phyloP scores from a whole-genome alignment of 768 basidiomycete genomes.

The Boletus rubescentipes region DNA sequence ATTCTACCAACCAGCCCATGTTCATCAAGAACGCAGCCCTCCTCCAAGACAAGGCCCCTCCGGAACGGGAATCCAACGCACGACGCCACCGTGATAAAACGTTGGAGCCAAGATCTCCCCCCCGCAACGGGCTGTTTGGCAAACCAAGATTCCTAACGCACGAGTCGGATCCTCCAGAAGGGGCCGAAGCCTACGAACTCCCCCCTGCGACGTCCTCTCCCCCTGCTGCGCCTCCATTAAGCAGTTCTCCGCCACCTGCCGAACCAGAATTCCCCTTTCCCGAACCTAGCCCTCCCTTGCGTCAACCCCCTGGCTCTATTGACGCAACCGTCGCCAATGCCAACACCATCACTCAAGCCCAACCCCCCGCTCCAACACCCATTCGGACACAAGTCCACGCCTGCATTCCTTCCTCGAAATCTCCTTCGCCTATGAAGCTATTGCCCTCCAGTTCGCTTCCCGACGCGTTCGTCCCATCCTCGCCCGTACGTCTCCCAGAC shows the following conservation, averaged over 20 bases:
- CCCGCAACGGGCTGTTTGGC: conserved; percentile 27
- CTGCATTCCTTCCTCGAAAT: conserved; percentile 58
- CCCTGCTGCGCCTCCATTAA: conserved; percentile 23
- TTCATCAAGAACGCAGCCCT: conserved; percentile 23
- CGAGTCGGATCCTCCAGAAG: conserved; percentile 21
- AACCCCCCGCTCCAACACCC: background rate
- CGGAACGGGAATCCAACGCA: background rate
- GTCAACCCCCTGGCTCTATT: conserved; percentile 3
- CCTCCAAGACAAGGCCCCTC: conserved; percentile 17
- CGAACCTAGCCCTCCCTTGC: background rate
- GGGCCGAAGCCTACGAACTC: background rate
- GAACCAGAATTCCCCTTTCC: conserved; percentile 4
- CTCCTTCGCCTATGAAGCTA: conserved; percentile 54
- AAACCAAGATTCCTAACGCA: conserved; percentile 35
- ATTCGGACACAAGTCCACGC: conserved; percentile 27
- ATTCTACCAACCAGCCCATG: conserved; percentile 3
- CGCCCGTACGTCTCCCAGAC: conserved; percentile 37
- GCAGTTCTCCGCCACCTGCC: conserved; percentile 27
- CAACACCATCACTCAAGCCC: background rate
- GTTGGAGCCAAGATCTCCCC: background rate
- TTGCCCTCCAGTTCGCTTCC: conserved; percentile 21
- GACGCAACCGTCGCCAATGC: conserved; percentile 23
- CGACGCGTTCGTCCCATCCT: conserved; percentile 15
- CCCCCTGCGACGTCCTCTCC: conserved; percentile 15
- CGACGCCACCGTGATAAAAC: background rate